A percentile compares a stretch with the other conserved stretches of the same genome.
phyloP scores from a whole-genome alignment of 164 flowering plant genomes.

The Euptelea pleiosperma region DNA sequence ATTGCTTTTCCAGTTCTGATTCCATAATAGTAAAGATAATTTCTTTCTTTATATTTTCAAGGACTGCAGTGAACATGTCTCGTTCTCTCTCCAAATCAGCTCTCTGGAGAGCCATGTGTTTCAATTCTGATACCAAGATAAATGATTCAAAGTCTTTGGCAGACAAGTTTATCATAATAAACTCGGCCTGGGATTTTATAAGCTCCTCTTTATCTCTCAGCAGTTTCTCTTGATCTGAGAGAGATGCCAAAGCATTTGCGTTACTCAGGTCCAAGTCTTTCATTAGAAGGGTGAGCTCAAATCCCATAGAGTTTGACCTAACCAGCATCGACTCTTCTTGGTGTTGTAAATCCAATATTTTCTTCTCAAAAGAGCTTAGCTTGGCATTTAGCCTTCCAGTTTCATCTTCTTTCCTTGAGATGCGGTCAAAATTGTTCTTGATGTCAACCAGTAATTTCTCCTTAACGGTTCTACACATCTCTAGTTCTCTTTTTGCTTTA shows the following conservation, averaged over 20 bases:
- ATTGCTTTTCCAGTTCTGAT: conserved; percentile 33
- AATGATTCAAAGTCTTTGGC: conserved; percentile 60
- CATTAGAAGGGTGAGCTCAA: conserved; percentile 57
- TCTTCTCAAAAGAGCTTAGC: conserved; percentile 59
- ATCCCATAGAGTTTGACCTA: conserved; percentile 73
- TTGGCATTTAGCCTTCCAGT: conserved; percentile 48
- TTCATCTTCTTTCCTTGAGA: conserved; percentile 69
- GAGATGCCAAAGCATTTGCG: conserved; percentile 29
- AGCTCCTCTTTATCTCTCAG: conserved; percentile 46
- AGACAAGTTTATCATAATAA: conserved; percentile 28
- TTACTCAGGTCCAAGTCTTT: conserved; percentile 64
- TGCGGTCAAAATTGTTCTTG: conserved; percentile 62
- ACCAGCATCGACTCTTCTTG: conserved; percentile 83
- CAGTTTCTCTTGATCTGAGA: conserved; percentile 51
- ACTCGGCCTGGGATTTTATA: conserved; percentile 38
- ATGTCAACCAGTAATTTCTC: conserved; percentile 80
- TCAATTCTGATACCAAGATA: conserved; percentile 46
- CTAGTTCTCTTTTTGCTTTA: conserved; percentile 65
- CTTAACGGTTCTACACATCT: conserved; percentile 59
- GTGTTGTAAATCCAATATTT: conserved; percentile 57
- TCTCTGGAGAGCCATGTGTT: conserved; percentile 33
- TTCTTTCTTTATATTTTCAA: conserved; percentile 47
- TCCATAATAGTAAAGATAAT: conserved; percentile 41
- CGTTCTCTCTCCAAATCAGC: conserved; percentile 30
- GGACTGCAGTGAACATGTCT: conserved; percentile 14